Evolutionary conservation across 306 rosid species (phyloP), one percentile per base, ranked within the genome.

Genomic region (Heteromeles arbutifolia): DNA sequence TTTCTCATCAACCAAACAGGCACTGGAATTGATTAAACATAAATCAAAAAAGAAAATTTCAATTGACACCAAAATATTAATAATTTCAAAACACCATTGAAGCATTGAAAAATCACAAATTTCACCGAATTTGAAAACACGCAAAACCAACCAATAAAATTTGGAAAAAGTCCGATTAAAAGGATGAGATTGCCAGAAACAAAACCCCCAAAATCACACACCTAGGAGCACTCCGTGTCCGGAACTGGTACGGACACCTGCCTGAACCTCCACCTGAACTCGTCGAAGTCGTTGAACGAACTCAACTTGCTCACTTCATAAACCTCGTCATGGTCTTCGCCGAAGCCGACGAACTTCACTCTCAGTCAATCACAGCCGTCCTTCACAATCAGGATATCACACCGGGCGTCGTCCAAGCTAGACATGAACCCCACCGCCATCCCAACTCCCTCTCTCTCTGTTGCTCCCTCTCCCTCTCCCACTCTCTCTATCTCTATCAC

Each of bases 321-420:
- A 11, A 73, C 13, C 58, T 44, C 29, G 76, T 78, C 84, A 21
- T 68, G 34, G 8, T 75, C 74, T 6, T 41, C 72, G 1, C 65
- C 11, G 70, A 86, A 83, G 3, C 68, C 82, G 32, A 74, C 34
- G 72, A 59, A 78, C 70, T 32, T 78, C 18, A 86, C 34, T 64
- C 84, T 81, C 45, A 86, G 75, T 25, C 11, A 3, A 39, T 25
- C 32, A 11, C 70, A 79, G 62, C 80, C 84, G 21, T 77, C 79
- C 34, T n/a, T 52, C 61, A 15, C 41, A 50, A 74, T 78, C 2
- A 25, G 62, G 3, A 67, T 81, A 19, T 57, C 75, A 78, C 82
- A 85, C 89, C 89, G 82, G 22, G 89, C 87, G 64, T 78, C 83
- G 72, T 86, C 89, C 7, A n/a, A 2, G 50, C 6, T 4, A 22